Conservation (phyloP, 345 rosid species). For the Hirschfeldia incana region DNA sequence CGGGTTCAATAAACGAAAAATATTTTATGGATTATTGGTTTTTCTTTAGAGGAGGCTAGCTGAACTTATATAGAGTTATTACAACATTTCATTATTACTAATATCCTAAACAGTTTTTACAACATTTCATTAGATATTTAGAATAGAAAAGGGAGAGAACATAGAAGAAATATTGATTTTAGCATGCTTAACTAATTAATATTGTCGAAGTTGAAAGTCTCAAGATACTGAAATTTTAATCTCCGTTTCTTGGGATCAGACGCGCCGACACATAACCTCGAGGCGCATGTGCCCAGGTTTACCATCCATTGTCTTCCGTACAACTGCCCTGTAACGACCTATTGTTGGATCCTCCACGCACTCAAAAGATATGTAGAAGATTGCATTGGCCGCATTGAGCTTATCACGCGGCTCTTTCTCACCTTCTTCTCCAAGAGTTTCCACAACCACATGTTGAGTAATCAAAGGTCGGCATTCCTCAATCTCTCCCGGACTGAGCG, state of each 20-base stretch:
- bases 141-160: no score
- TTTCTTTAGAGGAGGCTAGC: no score
- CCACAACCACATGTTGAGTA: background rate
- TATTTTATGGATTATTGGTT: no score
- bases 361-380: conserved; percentile 18
- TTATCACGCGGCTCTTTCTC: conserved; percentile 11
- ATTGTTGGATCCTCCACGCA: background rate
- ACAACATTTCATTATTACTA: no score
- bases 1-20: background rate
- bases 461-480: background rate
- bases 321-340: background rate
- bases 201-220: no score
- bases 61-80: no score
- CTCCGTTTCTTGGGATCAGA: background rate
- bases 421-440: background rate
- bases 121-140: no score
- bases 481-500: background rate
- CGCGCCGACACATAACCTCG: background rate
- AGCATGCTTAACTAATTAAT: no score
- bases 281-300: conserved; percentile 18
- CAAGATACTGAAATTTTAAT: no score
- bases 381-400: conserved; percentile 7
- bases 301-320: conserved; percentile 26
- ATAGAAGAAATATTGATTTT: no score
- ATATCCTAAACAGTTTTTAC: no score